These are phyloP conservation scores for Conringia planisiliqua DNA, from an alignment of 345 rosid species.

Conservation along the genomic window DNA sequence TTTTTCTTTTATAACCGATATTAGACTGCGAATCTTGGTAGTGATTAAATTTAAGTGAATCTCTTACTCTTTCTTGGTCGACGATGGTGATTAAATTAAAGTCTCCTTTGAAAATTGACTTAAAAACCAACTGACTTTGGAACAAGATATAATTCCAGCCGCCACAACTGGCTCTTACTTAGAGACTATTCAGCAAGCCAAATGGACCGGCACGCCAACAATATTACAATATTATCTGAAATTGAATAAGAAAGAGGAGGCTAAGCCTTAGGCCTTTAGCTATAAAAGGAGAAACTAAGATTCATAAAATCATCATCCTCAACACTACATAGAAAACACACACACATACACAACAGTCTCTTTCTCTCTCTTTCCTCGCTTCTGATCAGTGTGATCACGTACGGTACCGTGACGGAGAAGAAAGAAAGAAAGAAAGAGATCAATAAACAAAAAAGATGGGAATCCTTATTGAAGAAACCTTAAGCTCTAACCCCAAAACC, in stretches of 20 bases:
- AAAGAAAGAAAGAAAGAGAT: not conserved
- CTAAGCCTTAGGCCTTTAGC: not conserved
- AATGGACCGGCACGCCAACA: not conserved
- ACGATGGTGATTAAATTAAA: not conserved
- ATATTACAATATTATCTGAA: not conserved
- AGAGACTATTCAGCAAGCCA: not conserved
- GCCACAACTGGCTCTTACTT: not conserved
- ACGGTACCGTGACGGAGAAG: not conserved
- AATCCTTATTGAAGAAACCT: conserved; percentile 3
- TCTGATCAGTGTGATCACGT: not conserved
- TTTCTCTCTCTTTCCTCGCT: not conserved
- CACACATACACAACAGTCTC: not conserved
- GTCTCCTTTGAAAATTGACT: not conserved
- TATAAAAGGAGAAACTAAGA: not conserved
- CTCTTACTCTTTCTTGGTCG: not conserved
- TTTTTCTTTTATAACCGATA: not conserved
- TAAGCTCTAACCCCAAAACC: conserved; percentile 2
- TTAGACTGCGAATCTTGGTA: not conserved
- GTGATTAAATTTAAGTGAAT: not conserved
- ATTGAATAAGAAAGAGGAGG: not conserved
- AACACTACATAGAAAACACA: not conserved
- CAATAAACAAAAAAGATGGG: not conserved
- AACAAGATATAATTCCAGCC: not conserved
- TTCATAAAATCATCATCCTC: not conserved
- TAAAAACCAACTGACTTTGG: not conserved